Percentiles rank a stretch among this genome's conserved stretches.
These are phyloP conservation scores for Fomitiporia mediterranea DNA, from an alignment of 1,284 basidiomycete species.

Conservation along the genomic window DNA sequence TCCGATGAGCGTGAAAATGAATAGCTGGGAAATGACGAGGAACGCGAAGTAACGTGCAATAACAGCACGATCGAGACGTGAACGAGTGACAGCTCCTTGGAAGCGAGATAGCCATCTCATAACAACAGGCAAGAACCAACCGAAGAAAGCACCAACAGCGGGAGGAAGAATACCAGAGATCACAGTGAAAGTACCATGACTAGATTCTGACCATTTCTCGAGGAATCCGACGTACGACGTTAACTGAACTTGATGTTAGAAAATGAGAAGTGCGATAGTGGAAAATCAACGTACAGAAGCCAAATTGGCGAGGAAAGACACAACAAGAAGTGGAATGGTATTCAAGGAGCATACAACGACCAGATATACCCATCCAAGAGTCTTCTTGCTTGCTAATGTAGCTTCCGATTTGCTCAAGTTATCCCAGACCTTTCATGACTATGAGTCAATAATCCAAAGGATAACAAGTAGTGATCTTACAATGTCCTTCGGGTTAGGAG, in stretches of 20 bases:
- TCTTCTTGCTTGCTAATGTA: slow-evolving; percentile 61
- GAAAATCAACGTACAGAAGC: slow-evolving; percentile 48
- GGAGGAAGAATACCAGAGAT: slow-evolving; percentile 88
- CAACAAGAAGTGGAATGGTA: slow-evolving; percentile 80
- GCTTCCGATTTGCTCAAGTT: slow-evolving; percentile 76
- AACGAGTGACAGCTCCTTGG: slow-evolving; percentile 76
- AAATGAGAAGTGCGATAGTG: not conserved
- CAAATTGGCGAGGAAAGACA: slow-evolving; percentile 80
- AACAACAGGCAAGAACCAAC: slow-evolving; percentile 81
- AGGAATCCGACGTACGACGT: slow-evolving; percentile 71
- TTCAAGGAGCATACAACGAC: slow-evolving; percentile 83
- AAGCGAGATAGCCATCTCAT: slow-evolving; percentile 84
- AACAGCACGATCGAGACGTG: slow-evolving; percentile 82
- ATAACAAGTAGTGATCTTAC: slow-evolving; percentile 38
- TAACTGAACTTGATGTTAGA: slow-evolving; percentile 36
- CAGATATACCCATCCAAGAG: slow-evolving; percentile 74
- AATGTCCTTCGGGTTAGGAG: slow-evolving; percentile 84
- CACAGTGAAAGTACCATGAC: slow-evolving; percentile 61
- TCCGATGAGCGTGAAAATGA: slow-evolving; percentile 89
- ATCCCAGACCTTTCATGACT: slow-evolving; percentile 66
- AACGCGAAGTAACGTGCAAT: slow-evolving; percentile 90
- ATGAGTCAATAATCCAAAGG: slow-evolving; percentile 19
- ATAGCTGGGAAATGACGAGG: slow-evolving; percentile 83
- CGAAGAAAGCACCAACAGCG: slow-evolving; percentile 81
- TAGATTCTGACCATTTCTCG: slow-evolving; percentile 56